Evolutionary conservation across 1,139 yeast genomes (phyloP).

Genomic region (Meyerozyma sp.): DNA sequence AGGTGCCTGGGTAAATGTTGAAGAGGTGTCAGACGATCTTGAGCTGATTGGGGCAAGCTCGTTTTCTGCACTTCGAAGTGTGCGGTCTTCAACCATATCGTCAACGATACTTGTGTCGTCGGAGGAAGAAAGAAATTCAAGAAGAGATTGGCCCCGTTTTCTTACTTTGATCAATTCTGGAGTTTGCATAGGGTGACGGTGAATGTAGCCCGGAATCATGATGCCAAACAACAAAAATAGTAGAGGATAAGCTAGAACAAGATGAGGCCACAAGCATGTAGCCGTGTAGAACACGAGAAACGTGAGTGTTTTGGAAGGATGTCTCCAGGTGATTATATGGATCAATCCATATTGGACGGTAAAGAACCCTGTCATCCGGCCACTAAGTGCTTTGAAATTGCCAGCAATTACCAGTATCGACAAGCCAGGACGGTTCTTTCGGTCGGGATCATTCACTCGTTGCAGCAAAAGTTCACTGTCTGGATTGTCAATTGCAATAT

Average conservation of each 20-base stretch:
- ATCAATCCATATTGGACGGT: slow-evolving; percentile 51
- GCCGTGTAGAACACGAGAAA: slow-evolving; percentile 50
- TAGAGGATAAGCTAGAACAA: slow-evolving; percentile 62
- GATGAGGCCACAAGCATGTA: slow-evolving; percentile 64
- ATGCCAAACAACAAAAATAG: slow-evolving; percentile 51
- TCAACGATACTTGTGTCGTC: slow-evolving; percentile 35
- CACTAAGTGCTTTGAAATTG: slow-evolving; percentile 49
- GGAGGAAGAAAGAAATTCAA: slow-evolving; percentile 44
- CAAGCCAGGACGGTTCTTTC: slow-evolving; percentile 41
- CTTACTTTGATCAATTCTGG: slow-evolving; percentile 38
- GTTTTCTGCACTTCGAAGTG: slow-evolving; percentile 5
- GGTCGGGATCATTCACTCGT: slow-evolving; percentile 40
- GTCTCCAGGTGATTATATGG: slow-evolving; percentile 57
- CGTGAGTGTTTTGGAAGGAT: slow-evolving; percentile 53
- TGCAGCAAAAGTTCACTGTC: slow-evolving; percentile 41
- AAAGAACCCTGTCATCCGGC: slow-evolving; percentile 49
- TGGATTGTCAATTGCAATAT: slow-evolving; percentile 43
- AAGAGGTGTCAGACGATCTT: slow-evolving; percentile 17
- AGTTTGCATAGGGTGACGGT: slow-evolving; percentile 60
- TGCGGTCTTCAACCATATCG: slow-evolving; percentile 19
- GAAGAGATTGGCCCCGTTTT: slow-evolving; percentile 51
- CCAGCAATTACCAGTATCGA: slow-evolving; percentile 45
- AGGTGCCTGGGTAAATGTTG: slow-evolving; percentile 7
- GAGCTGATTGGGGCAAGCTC: slow-evolving; percentile 12
- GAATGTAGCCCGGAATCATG: slow-evolving; percentile 66